Conservation (phyloP, 805 yeast genomes). For the Hanseniaspora pseudoguilliermondii region DNA sequence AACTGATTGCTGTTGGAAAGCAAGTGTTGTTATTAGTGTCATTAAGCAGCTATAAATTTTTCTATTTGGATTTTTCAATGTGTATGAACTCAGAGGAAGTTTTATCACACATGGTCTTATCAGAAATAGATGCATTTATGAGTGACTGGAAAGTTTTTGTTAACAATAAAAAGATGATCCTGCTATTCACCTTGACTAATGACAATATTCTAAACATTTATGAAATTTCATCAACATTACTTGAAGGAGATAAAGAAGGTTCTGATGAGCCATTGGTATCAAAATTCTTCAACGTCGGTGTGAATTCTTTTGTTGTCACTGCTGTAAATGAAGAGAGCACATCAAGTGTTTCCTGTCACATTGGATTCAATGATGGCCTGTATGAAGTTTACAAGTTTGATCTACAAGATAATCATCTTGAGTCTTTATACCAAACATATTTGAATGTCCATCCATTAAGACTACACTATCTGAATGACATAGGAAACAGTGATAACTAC, state of each 20-base stretch:
- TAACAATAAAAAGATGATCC: not conserved
- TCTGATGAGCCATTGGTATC: not conserved
- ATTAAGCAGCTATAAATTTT: conserved; percentile 3
- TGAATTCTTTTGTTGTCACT: not conserved
- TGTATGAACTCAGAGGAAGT: not conserved
- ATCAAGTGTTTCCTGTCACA: not conserved
- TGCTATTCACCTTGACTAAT: not conserved
- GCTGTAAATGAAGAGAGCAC: not conserved
- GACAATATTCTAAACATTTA: conserved; percentile 3
- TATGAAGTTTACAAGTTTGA: not conserved
- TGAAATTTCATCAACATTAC: not conserved
- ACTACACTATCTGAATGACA: not conserved
- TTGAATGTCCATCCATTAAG: not conserved
- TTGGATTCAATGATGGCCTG: conserved; percentile 3
- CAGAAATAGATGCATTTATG: conserved; percentile 6
- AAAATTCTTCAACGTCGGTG: not conserved
- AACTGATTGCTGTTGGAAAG: not conserved
- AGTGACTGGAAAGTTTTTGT: not conserved
- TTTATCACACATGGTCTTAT: not conserved
- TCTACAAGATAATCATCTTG: not conserved
- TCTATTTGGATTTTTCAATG: not conserved
- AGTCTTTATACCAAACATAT: not conserved
- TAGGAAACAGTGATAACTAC: not conserved
- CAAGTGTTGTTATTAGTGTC: not conserved
- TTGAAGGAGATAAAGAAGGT: not conserved